Conservation (phyloP, 768 basidiomycete species). For the Porphyrellus cyaneotinctus region DNA sequence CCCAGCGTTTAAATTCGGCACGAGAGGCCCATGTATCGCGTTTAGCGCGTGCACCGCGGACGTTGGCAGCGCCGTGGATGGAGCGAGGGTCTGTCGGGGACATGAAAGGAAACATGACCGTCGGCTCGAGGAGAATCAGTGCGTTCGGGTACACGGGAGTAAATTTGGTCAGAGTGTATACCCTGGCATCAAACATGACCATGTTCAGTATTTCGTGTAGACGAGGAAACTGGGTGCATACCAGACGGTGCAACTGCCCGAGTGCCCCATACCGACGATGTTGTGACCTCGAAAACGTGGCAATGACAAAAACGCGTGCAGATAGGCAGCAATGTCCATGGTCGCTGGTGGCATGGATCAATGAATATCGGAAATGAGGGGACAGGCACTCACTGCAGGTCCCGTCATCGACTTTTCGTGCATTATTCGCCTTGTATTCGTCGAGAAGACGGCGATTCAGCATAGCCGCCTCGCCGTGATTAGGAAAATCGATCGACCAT, state of each 20-base stretch:
- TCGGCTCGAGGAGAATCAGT: constrained; percentile 29
- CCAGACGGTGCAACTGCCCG: constrained; percentile 30
- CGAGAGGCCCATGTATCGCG: constrained; percentile 28
- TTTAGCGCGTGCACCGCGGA: constrained; percentile 25
- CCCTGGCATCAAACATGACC: constrained; percentile 4
- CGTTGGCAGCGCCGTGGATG: constrained; percentile 29
- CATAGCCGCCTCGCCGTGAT: constrained; percentile 34
- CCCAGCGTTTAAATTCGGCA: constrained; percentile 19
- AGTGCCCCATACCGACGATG: constrained; percentile 27
- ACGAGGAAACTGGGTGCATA: background rate
- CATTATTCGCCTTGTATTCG: constrained; percentile 15
- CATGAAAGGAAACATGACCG: constrained; percentile 30
- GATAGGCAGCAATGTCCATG: constrained; percentile 22
- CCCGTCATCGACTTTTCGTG: constrained; percentile 2
- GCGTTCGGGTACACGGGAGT: constrained; percentile 9
- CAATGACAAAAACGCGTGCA: constrained; percentile 23
- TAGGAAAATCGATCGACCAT: constrained; percentile 35
- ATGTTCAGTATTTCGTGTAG: background rate
- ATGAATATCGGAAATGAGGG: background rate
- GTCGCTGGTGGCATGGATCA: constrained; percentile 11
- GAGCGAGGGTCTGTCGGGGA: constrained; percentile 26
- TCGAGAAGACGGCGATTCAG: constrained; percentile 29
- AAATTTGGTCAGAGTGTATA: constrained; percentile 19
- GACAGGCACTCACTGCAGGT: constrained; percentile 20
- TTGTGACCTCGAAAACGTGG: constrained; percentile 22